These are phyloP conservation scores for Mortierella sp. DNA, from an alignment of 371 early-diverging fungal species.

Conservation along the genomic window DNA sequence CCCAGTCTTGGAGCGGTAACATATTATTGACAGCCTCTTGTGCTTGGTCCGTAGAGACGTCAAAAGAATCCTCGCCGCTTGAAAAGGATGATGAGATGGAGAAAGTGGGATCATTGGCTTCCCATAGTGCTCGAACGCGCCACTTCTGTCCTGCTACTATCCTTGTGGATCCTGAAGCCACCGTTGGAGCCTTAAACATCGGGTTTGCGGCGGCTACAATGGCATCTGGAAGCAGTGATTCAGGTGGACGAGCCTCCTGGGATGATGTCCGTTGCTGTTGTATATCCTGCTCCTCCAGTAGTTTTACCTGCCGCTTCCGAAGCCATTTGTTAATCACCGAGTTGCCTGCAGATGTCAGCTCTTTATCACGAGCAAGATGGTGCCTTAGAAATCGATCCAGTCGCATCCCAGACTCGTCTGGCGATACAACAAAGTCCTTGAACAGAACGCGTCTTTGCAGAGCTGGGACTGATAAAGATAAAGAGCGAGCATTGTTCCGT, in stretches of 20 bases:
- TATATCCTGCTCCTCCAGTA: not conserved
- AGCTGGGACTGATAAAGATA: no score
- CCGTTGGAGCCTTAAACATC: not conserved
- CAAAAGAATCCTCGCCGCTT: no score
- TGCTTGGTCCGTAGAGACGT: no score
- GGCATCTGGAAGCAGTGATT: no score
- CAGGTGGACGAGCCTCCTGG: no score
- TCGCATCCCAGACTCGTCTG: slow-evolving; percentile 43
- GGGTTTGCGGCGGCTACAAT: no score
- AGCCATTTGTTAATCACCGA: slow-evolving; percentile 26
- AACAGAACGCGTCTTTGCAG: slow-evolving; percentile 1
- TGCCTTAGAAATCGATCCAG: slow-evolving; percentile 36
- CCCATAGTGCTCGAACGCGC: slow-evolving; percentile 15
- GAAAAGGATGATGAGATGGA: no score
- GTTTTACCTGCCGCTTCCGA: slow-evolving; percentile 26
- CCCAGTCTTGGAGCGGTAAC: slow-evolving; percentile 36
- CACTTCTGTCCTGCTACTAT: slow-evolving; percentile 29
- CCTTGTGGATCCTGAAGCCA: not conserved
- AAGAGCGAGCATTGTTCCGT: no score
- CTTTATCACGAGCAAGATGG: slow-evolving; percentile 5
- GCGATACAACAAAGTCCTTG: slow-evolving; percentile 17
- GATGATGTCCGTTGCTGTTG: no score
- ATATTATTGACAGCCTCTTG: no score
- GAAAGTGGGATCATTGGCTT: not conserved
- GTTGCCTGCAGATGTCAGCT: slow-evolving; percentile 9